A percentile compares a stretch with the other conserved stretches of the same genome.
These are phyloP conservation scores for Pseudocercospora eumusae DNA, from an alignment of 2,329 filamentous ascomycete genomes.

Conservation along the genomic window DNA sequence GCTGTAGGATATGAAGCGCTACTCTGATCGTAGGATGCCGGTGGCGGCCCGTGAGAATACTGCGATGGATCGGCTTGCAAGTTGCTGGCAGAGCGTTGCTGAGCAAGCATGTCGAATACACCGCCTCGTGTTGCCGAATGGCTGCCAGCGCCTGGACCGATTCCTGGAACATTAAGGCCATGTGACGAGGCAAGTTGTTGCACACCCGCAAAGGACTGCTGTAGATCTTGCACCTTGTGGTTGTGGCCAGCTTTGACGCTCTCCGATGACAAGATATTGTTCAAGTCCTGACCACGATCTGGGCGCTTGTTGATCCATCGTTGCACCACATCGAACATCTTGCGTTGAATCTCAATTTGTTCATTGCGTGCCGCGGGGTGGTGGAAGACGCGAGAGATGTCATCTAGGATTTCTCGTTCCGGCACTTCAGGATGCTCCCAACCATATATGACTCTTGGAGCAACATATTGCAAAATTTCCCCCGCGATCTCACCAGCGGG, in stretches of 20 bases:
- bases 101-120: constrained; percentile 36
- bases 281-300: constrained; percentile 66
- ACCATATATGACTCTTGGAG: constrained; percentile 84
- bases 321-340: constrained; percentile 86
- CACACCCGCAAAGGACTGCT: constrained; percentile 29
- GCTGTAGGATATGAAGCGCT: constrained; percentile 38
- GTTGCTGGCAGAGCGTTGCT: constrained; percentile 17
- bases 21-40: constrained; percentile 34
- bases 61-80: constrained; percentile 24
- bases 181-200: constrained; percentile 32
- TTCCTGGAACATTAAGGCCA: constrained; percentile 24
- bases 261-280: constrained; percentile 75
- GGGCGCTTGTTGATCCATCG: constrained; percentile 73
- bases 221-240: constrained; percentile 52
- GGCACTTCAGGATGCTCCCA: constrained; percentile 87
- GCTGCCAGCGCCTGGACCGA: constrained; percentile 28
- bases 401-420: constrained; percentile 78
- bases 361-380: constrained; percentile 82
- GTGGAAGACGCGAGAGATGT: constrained; percentile 82
- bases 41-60: constrained; percentile 30
- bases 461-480: constrained; percentile 76
- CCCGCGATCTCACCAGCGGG: constrained; percentile 53
- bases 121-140: constrained; percentile 36
- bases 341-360: constrained; percentile 73
- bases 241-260: constrained; percentile 83